Base-by-base conservation (phyloP, 2,329 filamentous ascomycete genomes). In the Blumeriella jaapii region DNA sequence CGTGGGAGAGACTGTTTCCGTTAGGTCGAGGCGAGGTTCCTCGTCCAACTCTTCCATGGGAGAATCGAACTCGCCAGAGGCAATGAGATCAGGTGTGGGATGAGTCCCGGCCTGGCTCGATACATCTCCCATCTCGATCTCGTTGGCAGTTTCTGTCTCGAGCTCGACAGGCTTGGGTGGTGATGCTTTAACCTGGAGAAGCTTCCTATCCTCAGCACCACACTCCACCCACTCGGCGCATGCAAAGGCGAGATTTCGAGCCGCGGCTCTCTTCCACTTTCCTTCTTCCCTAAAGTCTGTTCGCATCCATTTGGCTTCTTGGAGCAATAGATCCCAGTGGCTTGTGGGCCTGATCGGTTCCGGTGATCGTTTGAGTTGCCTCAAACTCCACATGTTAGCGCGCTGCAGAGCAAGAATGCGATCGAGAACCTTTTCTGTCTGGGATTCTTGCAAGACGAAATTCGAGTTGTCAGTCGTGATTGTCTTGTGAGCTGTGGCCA, bases 231-330 rank as follows among this genome's bases (percentile, higher is more conserved):
- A 98, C 48, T 89, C 78, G 0, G 80, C 83, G 57, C 89, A 96
- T 50, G 80, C 82, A 50, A 78, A 67, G 1, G 86, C 91, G 40
- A 94, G 66, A 38, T 78, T 85, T 39, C 78, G 79, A 4, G 87
- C 87, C 22, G 80, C 71, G 2, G 81, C 73, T 53, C 75, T 77
- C 61, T 95, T 96, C 86, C 87, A 94, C 56, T 93, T 94, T 25
- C 85, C 68, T 57, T 96, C 91, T 59, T 95, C 84, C 33, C 82
- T 73, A 53, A 95, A 96, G 59, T 98, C 91, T 2, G 86, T 95
- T 32, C 87, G 75, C 84, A 98, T 93, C 89, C 89, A 96, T 57
- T 87, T 93, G 72, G 89, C 84, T 62, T 98, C 87, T 48, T 86
- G 73, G 19, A 98, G 63, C 36, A 96, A 58, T 34, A 89, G 70